phyloP scores from a whole-genome alignment of 2,329 filamentous ascomycete species.

The Corniculantispora saksenae region DNA sequence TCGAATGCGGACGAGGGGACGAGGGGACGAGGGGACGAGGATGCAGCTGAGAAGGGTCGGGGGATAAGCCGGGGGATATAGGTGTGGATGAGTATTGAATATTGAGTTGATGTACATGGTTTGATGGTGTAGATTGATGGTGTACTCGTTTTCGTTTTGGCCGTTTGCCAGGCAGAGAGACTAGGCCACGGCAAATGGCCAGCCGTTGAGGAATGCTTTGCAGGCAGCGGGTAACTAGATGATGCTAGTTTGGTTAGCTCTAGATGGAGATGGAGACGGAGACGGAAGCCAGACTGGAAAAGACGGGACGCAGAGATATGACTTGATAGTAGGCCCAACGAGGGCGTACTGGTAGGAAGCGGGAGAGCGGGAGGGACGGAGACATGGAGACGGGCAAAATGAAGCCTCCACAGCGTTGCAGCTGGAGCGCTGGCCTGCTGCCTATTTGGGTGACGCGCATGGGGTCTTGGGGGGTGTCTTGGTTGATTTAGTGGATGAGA shows the following conservation, averaged over 20 bases:
- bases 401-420: slow-evolving; percentile 4
- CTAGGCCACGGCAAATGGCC: neutral
- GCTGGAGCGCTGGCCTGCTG: neutral
- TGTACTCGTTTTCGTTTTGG: neutral
- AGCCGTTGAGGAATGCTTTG: neutral
- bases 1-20: neutral
- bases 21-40: neutral
- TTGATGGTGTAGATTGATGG: neutral
- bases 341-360: neutral
- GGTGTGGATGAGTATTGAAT: neutral
- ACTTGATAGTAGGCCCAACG: neutral
- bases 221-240: no score
- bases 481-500: no score
- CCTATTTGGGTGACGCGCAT: slow-evolving; percentile 7
- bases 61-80: slow-evolving; percentile 8
- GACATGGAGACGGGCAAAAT: neutral
- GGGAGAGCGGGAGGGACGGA: neutral
- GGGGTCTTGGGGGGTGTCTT: neutral
- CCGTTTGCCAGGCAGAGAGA: no score
- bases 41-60: neutral
- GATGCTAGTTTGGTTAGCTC: no score
- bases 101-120: neutral
- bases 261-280: neutral
- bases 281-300: neutral
- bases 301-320: neutral